Evolutionary conservation across 2,329 filamentous ascomycete species (phyloP), one percentile per base, ranked within the genome.

Genomic region (Eurotiales sp.): DNA sequence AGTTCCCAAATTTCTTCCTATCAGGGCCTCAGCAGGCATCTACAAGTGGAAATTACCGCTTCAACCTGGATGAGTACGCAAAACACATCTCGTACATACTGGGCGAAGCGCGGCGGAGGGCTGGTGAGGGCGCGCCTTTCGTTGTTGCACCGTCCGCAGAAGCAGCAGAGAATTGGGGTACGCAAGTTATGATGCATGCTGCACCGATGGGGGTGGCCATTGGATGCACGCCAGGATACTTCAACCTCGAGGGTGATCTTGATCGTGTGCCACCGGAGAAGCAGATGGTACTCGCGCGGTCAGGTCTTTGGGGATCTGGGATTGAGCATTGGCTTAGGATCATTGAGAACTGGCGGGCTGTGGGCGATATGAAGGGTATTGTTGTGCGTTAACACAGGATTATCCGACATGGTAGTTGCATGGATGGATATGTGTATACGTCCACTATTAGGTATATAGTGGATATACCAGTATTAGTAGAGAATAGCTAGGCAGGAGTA

Each of bases 1-100:
- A 70, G 0, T 82, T 82, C 55, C 79, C 79, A 3, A 83, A 82
- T 58, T 55, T 81, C 46, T 76, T 79, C 68, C 72, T 76, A 58
- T 60, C 69, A 0, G 72, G 72, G 10, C 59, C 69, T 1, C 39
- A 61, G 10, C 77, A 80, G 61, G 60, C 63, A 1, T 69, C 63
- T 34, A 59, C 68, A 3, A 65, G 67, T 4, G 57, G 64, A 3
- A 77, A 76, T 56, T 69, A 66, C 32, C 60, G 63, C 46, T 70
- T 65, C 32, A 56, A 58, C 1, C 56, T 72, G 4, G 69, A 74
- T 25, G 57, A 64, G 1, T 55, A 65, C 15, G 62, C 66, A 5
- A 62, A 64, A 15, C 77, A 81, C 44, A 65, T 70, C 3, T 73
- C 72, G 2, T 72, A 76, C 48, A 70, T 77, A 32, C 63, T 75